A percentile compares a stretch with the other conserved stretches of the same genome.
These are phyloP conservation scores for Dimocarpus longan DNA, from an alignment of 345 rosid genomes.

Conservation along the genomic window DNA sequence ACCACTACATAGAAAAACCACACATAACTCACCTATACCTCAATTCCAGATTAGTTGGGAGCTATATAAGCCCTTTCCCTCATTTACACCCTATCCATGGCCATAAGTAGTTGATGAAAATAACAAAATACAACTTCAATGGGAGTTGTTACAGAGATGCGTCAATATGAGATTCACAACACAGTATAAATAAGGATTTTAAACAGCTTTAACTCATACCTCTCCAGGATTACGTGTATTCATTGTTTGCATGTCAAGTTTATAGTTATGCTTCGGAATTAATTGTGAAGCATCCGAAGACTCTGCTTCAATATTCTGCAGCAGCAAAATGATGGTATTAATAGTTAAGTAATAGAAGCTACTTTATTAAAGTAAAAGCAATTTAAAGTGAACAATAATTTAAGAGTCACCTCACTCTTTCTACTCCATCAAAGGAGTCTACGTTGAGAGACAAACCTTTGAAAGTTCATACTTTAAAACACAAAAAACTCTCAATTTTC, in stretches of 20 bases:
- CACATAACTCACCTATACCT: background rate
- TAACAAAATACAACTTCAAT: background rate
- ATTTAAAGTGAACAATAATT: conserved; percentile 6
- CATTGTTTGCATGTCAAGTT: conserved; percentile 79
- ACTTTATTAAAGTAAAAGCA: no score
- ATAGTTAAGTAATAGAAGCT: no score
- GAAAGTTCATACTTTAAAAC: background rate
- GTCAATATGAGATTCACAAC: conserved; percentile 3
- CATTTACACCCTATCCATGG: no score
- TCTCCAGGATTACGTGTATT: conserved; percentile 91
- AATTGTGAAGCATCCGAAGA: conserved; percentile 74
- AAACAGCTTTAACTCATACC: no score
- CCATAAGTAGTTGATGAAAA: no score
- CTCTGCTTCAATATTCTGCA: conserved; percentile 73
- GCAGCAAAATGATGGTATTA: conserved; percentile 31
- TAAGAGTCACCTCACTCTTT: conserved; percentile 72
- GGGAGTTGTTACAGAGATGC: background rate
- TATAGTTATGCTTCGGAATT: conserved; percentile 96
- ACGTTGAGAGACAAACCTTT: background rate
- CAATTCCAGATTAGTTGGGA: background rate
- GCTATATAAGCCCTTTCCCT: background rate
- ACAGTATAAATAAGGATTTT: no score
- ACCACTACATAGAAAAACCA: background rate
- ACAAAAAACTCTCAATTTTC: no score
- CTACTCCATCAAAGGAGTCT: conserved; percentile 66